A percentile compares a stretch with the other conserved stretches of the same genome.
Conservation (phyloP, 1,139 yeast species). For the Zygosaccharomyces sapae region DNA sequence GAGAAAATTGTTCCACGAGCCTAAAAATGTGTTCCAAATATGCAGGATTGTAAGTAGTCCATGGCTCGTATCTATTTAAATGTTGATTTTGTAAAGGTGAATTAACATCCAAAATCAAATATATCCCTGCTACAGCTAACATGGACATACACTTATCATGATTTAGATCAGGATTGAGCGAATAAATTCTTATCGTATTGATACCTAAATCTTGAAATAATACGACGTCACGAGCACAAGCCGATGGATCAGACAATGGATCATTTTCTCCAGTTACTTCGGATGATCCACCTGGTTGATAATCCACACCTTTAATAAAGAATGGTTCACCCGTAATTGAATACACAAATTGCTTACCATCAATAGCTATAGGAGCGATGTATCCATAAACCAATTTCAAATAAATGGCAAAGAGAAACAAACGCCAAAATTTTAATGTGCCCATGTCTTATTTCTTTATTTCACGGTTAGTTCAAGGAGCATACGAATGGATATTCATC, state of each 20-base stretch:
- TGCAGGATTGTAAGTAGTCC: constrained; percentile 66
- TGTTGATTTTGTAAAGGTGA: constrained; percentile 77
- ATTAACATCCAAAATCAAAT: constrained; percentile 84
- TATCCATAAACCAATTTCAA: constrained; percentile 25
- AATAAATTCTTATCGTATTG: constrained; percentile 76
- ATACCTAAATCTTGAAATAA: constrained; percentile 47
- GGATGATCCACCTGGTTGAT: constrained; percentile 88
- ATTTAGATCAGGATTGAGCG: constrained; percentile 74
- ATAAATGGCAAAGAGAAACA: not conserved
- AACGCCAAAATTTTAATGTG: not conserved
- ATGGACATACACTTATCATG: constrained; percentile 91
- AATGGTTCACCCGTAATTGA: constrained; percentile 76
- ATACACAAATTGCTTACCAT: constrained; percentile 70
- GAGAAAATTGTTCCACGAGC: constrained; percentile 76
- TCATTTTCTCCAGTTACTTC: constrained; percentile 41
- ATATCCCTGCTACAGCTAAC: constrained; percentile 87
- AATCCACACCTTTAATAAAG: constrained; percentile 74
- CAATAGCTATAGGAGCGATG: constrained; percentile 57
- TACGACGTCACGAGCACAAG: constrained; percentile 58
- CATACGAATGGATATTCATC: not conserved
- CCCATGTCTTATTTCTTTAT: not conserved
- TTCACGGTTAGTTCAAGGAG: not conserved
- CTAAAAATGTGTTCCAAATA: constrained; percentile 75
- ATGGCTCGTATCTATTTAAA: constrained; percentile 82
- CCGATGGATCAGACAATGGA: constrained; percentile 49